Percentiles rank a stretch among this genome's conserved stretches.
Conservation (phyloP, 192 early-diverging fungal species). For the Coemansia sp. region DNA sequence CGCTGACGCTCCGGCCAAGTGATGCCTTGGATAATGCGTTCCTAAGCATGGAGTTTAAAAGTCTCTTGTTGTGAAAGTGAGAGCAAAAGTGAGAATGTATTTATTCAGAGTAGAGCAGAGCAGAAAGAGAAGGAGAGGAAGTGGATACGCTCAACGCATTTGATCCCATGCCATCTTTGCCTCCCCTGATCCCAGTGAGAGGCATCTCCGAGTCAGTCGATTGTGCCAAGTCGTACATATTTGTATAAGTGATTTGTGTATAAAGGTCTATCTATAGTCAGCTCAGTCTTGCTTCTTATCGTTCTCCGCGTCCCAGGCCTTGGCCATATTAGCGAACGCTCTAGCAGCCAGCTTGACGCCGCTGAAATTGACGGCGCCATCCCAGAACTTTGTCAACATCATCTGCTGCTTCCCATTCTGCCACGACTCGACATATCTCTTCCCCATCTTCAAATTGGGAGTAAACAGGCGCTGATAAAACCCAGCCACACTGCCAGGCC, state of each 20-base stretch:
- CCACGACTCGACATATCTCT: slow-evolving; percentile 35
- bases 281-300: slow-evolving; percentile 4
- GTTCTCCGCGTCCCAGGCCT: slow-evolving; percentile 11
- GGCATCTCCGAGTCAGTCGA: too few relatives aligned
- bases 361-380: background rate
- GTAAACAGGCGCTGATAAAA: slow-evolving; percentile 12
- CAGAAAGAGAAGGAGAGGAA: background rate
- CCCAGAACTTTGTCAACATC: slow-evolving; percentile 23
- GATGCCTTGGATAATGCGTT: slow-evolving; percentile 13
- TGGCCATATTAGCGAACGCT: slow-evolving; percentile 9
- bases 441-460: slow-evolving; percentile 17
- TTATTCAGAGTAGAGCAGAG: background rate
- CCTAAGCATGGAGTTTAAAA: slow-evolving; percentile 10
- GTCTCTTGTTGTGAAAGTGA: background rate
- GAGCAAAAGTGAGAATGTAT: background rate
- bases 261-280: background rate
- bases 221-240: background rate
- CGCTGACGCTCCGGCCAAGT: background rate
- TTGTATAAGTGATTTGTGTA: background rate
- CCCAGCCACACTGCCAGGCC: background rate
- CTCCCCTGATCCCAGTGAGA: background rate
- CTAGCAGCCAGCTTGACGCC: slow-evolving; percentile 19
- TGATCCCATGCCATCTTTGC: background rate
- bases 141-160: background rate
- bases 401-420: slow-evolving; percentile 17